Conservation (phyloP, 345 rosid species). For the Balakata baccata region DNA sequence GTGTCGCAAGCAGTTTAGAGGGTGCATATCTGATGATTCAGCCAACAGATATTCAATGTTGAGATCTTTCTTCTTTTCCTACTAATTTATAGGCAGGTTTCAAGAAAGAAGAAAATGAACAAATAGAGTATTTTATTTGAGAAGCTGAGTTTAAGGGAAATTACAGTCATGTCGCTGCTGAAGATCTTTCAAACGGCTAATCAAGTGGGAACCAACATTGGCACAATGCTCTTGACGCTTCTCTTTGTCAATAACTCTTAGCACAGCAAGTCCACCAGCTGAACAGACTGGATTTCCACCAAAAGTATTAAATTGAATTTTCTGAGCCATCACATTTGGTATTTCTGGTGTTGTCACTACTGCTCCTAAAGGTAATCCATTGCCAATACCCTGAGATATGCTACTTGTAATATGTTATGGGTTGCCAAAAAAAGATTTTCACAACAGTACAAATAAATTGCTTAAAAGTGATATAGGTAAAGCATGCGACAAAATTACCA, state of each 20-base stretch:
- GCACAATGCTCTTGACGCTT: constrained; percentile 83
- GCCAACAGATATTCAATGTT: background rate
- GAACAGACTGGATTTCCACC: constrained; percentile 99
- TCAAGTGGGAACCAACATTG: constrained; percentile 69
- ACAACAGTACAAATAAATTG: background rate
- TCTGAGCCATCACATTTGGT: constrained; percentile 73
- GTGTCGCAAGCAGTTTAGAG: background rate
- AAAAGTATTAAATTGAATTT: constrained; percentile 84
- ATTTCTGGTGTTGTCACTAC: constrained; percentile 97
- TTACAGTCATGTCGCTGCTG: constrained; percentile 76
- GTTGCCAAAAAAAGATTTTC: constrained; percentile 33
- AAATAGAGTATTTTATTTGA: background rate
- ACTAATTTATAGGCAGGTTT: background rate
- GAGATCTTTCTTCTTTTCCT: background rate
- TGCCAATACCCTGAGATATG: constrained; percentile 77
- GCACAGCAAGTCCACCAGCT: constrained; percentile 91
- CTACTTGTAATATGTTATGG: constrained; percentile 8
- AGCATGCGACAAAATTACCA: background rate
- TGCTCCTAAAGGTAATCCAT: constrained; percentile 92
- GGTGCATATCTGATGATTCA: background rate
- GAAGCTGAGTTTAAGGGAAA: constrained; percentile 17
- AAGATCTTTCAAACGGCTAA: constrained; percentile 60
- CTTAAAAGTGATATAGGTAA: background rate
- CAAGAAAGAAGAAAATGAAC: background rate
- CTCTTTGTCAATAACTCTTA: constrained; percentile 81